These are phyloP conservation scores for Aspergillus felis DNA, from an alignment of 2,329 filamentous ascomycete genomes.

Conservation along the genomic window DNA sequence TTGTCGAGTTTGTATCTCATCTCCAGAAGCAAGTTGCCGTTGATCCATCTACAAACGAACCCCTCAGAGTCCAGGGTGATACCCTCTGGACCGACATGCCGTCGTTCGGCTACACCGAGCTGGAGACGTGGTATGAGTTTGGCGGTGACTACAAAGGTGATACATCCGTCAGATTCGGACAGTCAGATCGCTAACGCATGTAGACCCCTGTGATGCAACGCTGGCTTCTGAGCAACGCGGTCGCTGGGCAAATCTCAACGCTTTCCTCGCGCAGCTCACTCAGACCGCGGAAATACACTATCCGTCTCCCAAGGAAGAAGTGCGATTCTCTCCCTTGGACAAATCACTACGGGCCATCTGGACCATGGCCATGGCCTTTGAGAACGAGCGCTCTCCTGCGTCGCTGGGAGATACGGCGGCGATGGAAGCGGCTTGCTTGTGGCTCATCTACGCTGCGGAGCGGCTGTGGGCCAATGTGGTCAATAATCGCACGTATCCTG, in stretches of 20 bases:
- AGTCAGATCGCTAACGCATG: not conserved
- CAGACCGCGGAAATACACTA: constrained; percentile 10
- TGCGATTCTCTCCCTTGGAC: not conserved
- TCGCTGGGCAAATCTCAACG: constrained; percentile 19
- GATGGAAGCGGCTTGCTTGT: constrained; percentile 11
- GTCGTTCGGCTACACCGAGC: not conserved
- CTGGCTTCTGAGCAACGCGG: constrained; percentile 33
- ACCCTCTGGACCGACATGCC: not conserved
- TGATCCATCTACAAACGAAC: not conserved
- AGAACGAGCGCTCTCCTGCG: not conserved
- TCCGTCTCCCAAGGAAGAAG: not conserved
- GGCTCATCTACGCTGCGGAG: constrained; percentile 13
- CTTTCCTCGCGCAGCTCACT: constrained; percentile 16
- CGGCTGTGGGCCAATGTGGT: constrained; percentile 7
- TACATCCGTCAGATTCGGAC: not conserved
- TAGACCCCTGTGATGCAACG: not conserved
- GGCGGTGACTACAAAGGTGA: not conserved
- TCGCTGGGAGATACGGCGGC: constrained; percentile 2
- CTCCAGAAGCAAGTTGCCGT: not conserved
- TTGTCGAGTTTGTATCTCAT: not conserved
- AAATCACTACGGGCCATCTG: not conserved
- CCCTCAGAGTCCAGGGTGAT: not conserved
- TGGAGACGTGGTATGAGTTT: not conserved
- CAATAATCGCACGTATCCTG: not conserved
- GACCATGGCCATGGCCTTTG: not conserved